Conservation (phyloP, 805 yeast species). For the Candida ficus region DNA sequence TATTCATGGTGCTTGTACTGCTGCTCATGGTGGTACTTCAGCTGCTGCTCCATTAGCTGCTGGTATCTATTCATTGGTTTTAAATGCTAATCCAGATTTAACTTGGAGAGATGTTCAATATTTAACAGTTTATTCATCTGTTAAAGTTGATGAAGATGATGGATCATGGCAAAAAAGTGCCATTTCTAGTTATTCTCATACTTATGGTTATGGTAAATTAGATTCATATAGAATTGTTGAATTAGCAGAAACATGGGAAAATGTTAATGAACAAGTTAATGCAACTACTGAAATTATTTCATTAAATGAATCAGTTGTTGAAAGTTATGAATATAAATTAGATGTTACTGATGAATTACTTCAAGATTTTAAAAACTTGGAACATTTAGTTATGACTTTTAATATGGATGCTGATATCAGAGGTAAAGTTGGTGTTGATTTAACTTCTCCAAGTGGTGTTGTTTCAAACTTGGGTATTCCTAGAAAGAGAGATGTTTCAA, state of each 20-base stretch:
- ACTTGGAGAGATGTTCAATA: constrained; percentile 97
- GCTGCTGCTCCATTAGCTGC: constrained; percentile 99
- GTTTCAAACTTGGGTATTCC: constrained; percentile 67
- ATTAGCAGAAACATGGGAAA: constrained; percentile 68
- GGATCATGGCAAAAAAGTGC: constrained; percentile 73
- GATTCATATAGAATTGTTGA: constrained; percentile 77
- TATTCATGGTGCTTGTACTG: constrained; percentile 61
- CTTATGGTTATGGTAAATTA: constrained; percentile 87
- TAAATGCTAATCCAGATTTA: constrained; percentile 78
- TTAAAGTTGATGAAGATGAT: constrained; percentile 60
- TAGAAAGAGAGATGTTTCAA: constrained; percentile 53
- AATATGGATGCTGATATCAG: constrained; percentile 59
- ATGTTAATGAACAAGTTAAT: constrained; percentile 93
- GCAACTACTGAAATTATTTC: constrained; percentile 33
- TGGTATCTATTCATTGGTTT: constrained; percentile 81
- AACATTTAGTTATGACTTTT: constrained; percentile 82
- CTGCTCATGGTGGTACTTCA: constrained; percentile 89
- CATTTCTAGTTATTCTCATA: constrained; percentile 69
- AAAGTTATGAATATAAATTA: constrained; percentile 32
- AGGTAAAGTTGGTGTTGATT: constrained; percentile 62
- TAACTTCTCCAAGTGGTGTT: constrained; percentile 73
- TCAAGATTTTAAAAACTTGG: constrained; percentile 62
- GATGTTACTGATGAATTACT: constrained; percentile 46
- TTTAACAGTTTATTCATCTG: constrained; percentile 65
- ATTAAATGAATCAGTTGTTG: constrained; percentile 20